Evolutionary conservation across 176 grass and related monocot genomes (phyloP), one percentile per base, ranked within the genome.

Genomic region (Eremochloa ophiuroides): DNA sequence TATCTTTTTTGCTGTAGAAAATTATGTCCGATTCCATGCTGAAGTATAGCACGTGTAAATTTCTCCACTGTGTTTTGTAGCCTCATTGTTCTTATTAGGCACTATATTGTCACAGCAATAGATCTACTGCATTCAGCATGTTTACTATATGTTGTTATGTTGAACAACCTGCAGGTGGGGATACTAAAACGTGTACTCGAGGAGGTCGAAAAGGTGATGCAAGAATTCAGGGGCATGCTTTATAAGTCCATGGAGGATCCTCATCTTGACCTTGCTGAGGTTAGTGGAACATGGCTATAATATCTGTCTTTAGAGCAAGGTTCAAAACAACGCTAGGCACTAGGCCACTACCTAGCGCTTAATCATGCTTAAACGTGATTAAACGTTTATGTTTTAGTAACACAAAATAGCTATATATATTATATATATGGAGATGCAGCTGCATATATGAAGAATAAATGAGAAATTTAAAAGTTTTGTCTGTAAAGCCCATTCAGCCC

Each of bases 211-310:
- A 99, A 99, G 67, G 96, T 99, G 74, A 99, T 99, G 96, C 96
- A 93, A 22, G 96, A 99, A 80, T 99, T 99, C 66, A 95, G 93
- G 63, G 91, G 91, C 73, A 95, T 91, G 96, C 96, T 99, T 88
- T 95, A 99, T 90, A 95, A 91, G 87, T 95, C 93, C 75, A 99
- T 99, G 96, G 96, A 99, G 87, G 91, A 99, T 90, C 96, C 96
- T 87, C 82, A 91, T 58, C 93, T 99, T 80, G 93, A 99, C 75
- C 87, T 99, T 82, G 82, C 96, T 71, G 93, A 95, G 74, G 96
- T 99, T 83, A 91, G 89, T 71, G 73, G 30, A 73, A 42, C 69
- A 43, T 86, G 56, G 58, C 69, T 83, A 44, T 51, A 26, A 60
- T 61, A 69, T 73, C 39, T 82, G 22, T 64, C 17, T 82, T 37